phyloP scores from a whole-genome alignment of 2,329 filamentous ascomycete genomes.

The Cladosporium oxysporum region DNA sequence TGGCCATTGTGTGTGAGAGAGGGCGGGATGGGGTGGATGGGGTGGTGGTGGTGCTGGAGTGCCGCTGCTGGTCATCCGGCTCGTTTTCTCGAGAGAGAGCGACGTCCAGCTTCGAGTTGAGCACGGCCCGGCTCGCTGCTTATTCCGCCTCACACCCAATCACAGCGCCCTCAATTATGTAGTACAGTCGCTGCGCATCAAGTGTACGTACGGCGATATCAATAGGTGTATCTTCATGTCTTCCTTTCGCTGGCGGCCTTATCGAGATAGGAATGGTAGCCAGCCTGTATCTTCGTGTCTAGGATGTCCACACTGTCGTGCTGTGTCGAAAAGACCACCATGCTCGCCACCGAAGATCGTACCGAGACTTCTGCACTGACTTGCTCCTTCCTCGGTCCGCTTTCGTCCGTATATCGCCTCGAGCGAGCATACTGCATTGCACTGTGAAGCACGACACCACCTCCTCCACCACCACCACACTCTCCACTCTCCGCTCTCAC shows the following conservation, averaged over 20 bases:
- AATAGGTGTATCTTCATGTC: too few relatives aligned
- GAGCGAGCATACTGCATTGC: not conserved
- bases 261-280: too few relatives aligned
- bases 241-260: too few relatives aligned
- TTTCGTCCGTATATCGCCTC: not conserved
- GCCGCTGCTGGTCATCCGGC: conserved; percentile 17
- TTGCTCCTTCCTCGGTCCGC: not conserved
- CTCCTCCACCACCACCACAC: not conserved
- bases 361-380: not conserved
- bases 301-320: too few relatives aligned
- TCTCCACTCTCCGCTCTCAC: conserved; percentile 24
- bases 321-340: too few relatives aligned
- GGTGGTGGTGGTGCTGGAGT: conserved; percentile 38
- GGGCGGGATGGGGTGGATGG: conserved; percentile 35
- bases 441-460: not conserved
- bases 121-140: not conserved
- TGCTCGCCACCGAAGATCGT: too few relatives aligned
- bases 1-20: conserved; percentile 47
- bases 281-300: too few relatives aligned
- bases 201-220: too few relatives aligned
- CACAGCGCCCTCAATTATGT: too few relatives aligned
- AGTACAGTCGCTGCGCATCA: too few relatives aligned
- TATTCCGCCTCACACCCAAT: too few relatives aligned
- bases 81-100: conserved; percentile 8
- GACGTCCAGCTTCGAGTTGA: conserved; percentile 13